Conservation (phyloP, 1,139 yeast species). For the Kurtzmaniella quercitrusa region DNA sequence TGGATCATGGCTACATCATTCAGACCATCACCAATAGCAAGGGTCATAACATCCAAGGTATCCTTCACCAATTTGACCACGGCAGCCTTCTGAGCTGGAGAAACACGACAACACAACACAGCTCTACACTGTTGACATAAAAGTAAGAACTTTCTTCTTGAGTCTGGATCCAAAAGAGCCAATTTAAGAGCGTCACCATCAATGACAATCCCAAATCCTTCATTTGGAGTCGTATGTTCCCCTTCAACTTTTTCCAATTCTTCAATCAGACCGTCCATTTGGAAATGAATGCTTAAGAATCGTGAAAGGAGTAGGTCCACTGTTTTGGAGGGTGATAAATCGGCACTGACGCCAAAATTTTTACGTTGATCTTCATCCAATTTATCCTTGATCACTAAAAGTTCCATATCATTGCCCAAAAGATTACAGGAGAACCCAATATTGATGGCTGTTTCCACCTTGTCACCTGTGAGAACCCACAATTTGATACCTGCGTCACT, state of each 20-base stretch:
- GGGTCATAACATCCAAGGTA: conserved; percentile 52
- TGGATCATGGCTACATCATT: conserved; percentile 70
- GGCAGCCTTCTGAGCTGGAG: conserved; percentile 60
- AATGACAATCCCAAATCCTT: conserved; percentile 46
- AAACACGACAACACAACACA: conserved; percentile 61
- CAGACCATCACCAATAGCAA: conserved; percentile 67
- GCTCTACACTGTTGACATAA: conserved; percentile 58
- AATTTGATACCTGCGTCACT: conserved; percentile 90
- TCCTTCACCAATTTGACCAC: conserved; percentile 52
- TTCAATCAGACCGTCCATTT: conserved; percentile 14
- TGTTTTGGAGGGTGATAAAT: conserved; percentile 18
- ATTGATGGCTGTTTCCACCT: conserved; percentile 95
- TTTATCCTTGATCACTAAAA: conserved; percentile 51
- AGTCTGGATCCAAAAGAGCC: conserved; percentile 27
- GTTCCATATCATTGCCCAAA: conserved; percentile 80
- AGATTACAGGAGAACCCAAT: conserved; percentile 95
- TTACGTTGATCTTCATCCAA: conserved; percentile 30
- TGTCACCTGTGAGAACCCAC: conserved; percentile 98
- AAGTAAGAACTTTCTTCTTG: conserved; percentile 42
- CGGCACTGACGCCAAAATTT: conserved; percentile 30
- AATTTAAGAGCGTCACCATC: conserved; percentile 53
- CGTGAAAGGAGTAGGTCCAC: conserved; percentile 33
- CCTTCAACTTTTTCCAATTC: conserved; percentile 23
- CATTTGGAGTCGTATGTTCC: conserved; percentile 50
- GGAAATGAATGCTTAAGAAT: conserved; percentile 39